Percentiles rank a stretch among this genome's conserved stretches.
Conservation (phyloP, 108 stramenopile species). For the Conticribra weissflogii region DNA sequence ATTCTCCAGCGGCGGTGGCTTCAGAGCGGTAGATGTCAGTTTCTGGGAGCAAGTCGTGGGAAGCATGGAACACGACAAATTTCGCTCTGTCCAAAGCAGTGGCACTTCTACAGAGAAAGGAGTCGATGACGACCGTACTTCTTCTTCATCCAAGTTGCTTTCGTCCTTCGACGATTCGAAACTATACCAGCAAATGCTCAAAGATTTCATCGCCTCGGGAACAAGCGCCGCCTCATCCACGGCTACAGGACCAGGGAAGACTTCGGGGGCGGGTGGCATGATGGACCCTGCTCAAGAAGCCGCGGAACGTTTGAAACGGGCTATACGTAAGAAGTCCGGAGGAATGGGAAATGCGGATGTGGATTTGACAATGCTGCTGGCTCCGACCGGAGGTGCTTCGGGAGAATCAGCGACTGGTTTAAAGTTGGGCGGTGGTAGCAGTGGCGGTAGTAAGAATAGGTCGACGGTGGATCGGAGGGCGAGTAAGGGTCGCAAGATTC, state of each 20-base stretch:
- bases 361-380: constrained; percentile 23
- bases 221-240: constrained; percentile 13
- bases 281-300: constrained; percentile 51
- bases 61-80: constrained; percentile 38
- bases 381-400: neutral
- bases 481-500: constrained; percentile 94
- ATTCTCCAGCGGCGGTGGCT: constrained; percentile 3
- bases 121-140: constrained; percentile 1
- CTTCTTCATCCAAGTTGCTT: too few species aligned
- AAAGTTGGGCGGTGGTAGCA: constrained; percentile 16
- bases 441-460: constrained; percentile 37
- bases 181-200: constrained; percentile 92
- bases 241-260: neutral
- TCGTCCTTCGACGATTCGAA: constrained; percentile 88
- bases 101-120: neutral
- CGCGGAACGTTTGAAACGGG: constrained; percentile 41
- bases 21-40: constrained; percentile 58
- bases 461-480: constrained; percentile 88
- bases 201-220: constrained; percentile 70
- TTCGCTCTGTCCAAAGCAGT: constrained; percentile 16
- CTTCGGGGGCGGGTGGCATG: neutral
- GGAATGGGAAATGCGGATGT: constrained; percentile 32
- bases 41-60: constrained; percentile 63
- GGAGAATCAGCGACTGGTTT: neutral
- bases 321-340: constrained; percentile 48